These are phyloP conservation scores for Erigeron philadelphicus DNA, from an alignment of 140 eudicot species.

Conservation along the genomic window DNA sequence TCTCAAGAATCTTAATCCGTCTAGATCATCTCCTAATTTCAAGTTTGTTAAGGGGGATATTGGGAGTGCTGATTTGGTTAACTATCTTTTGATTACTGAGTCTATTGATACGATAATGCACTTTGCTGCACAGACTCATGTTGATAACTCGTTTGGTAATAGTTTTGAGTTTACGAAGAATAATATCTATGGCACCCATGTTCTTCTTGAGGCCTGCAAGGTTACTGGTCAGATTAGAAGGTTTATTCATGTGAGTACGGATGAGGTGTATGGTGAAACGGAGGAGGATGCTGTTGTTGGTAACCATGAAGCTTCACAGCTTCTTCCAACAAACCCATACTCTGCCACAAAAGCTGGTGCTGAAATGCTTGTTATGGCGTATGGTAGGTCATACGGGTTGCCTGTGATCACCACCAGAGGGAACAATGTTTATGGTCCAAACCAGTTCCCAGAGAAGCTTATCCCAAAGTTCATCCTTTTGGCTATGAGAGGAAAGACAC, in stretches of 20 bases:
- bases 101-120: slow-evolving; percentile 82
- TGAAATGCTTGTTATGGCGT: slow-evolving; percentile 99
- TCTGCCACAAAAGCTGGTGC: slow-evolving; percentile 99
- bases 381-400: slow-evolving; percentile 81
- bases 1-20: slow-evolving; percentile 70
- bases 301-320: slow-evolving; percentile 93
- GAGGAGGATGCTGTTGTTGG: slow-evolving; percentile 98
- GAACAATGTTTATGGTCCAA: slow-evolving; percentile 92
- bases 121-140: slow-evolving; percentile 95
- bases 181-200: slow-evolving; percentile 81
- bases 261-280: slow-evolving; percentile 96
- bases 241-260: slow-evolving; percentile 90
- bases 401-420: slow-evolving; percentile 98
- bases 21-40: slow-evolving; percentile 72
- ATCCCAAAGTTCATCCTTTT: slow-evolving; percentile 90
- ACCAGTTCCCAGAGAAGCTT: slow-evolving; percentile 84
- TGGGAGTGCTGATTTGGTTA: slow-evolving; percentile 82
- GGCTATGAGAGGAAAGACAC: slow-evolving; percentile 79
- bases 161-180: slow-evolving; percentile 93
- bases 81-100: slow-evolving; percentile 67
- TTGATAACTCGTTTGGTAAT: slow-evolving; percentile 89
- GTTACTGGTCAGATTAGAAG: slow-evolving; percentile 76
- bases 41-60: slow-evolving; percentile 83
- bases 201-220: slow-evolving; percentile 82
- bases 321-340: slow-evolving; percentile 93